A percentile compares a stretch with the other conserved stretches of the same genome.
phyloP scores from a whole-genome alignment of 176 grass and related monocot genomes.

The Thalia dealbata region DNA sequence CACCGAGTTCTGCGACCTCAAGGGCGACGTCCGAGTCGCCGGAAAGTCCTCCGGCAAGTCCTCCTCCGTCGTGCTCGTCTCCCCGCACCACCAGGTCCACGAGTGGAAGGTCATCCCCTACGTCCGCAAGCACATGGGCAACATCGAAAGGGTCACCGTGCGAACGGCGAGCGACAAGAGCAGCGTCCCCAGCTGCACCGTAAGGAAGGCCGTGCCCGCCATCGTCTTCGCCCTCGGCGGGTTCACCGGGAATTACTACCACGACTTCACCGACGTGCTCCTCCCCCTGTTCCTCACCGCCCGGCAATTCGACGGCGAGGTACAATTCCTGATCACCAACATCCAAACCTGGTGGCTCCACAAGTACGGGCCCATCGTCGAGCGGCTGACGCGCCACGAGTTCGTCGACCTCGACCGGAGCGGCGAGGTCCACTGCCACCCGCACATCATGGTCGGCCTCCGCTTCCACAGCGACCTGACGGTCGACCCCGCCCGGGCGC shows the following conservation, averaged over 20 bases:
- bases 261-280: constrained; percentile 10
- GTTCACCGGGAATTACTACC: constrained; percentile 15
- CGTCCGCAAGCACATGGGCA: constrained; percentile 4
- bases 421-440: constrained; percentile 2
- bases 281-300: constrained; percentile 3
- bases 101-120: constrained; percentile 1
- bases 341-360: constrained; percentile 1
- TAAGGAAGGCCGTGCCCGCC: not conserved
- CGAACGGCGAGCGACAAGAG: too few species aligned
- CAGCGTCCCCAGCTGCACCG: not conserved
- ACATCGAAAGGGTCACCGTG: constrained; percentile 1
- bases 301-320: constrained; percentile 1
- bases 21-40: constrained; percentile 5
- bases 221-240: constrained; percentile 4
- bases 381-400: constrained; percentile 1
- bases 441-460: constrained; percentile 2
- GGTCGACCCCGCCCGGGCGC: not conserved
- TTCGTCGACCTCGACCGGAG: constrained; percentile 9
- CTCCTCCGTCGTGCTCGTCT: not conserved
- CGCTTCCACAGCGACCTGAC: constrained; percentile 11
- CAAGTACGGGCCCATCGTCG: not conserved
- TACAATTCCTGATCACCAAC: constrained; percentile 12
- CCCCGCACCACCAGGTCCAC: not conserved
- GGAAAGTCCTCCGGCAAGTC: not conserved
- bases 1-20: constrained; percentile 7